phyloP scores from a whole-genome alignment of 805 yeast genomes.

The Candida qinlingensis region DNA sequence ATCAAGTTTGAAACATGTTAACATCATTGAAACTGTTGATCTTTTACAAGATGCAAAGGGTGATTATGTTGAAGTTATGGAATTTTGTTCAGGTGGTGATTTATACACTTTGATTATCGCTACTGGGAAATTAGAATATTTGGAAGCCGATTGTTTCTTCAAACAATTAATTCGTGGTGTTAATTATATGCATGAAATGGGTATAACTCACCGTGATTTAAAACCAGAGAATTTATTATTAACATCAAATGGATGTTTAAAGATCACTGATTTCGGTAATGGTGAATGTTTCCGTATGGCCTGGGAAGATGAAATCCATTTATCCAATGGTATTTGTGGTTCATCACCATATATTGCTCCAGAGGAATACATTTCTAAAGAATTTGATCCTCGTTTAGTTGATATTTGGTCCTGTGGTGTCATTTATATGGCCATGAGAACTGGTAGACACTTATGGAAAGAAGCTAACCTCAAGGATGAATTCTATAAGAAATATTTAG shows the following conservation, averaged over 20 bases:
- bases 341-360: slow-evolving; percentile 90
- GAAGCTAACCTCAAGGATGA: slow-evolving; percentile 77
- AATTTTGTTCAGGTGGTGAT: slow-evolving; percentile 79
- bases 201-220: slow-evolving; percentile 84
- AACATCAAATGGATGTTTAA: slow-evolving; percentile 65
- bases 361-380: slow-evolving; percentile 60
- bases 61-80: slow-evolving; percentile 83
- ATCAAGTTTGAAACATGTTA: slow-evolving; percentile 69
- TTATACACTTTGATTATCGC: slow-evolving; percentile 68
- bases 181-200: slow-evolving; percentile 83
- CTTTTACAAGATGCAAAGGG: slow-evolving; percentile 76
- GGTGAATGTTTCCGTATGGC: slow-evolving; percentile 81
- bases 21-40: slow-evolving; percentile 74
- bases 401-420: slow-evolving; percentile 95
- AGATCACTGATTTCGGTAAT: slow-evolving; percentile 86
- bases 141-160: slow-evolving; percentile 87
- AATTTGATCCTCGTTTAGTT: slow-evolving; percentile 76
- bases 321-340: slow-evolving; percentile 76
- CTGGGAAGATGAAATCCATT: slow-evolving; percentile 68
- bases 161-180: slow-evolving; percentile 83
- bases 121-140: slow-evolving; percentile 70
- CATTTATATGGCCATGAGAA: slow-evolving; percentile 88
- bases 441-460: slow-evolving; percentile 92
- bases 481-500: slow-evolving; percentile 67
- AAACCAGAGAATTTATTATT: slow-evolving; percentile 82